Evolutionary conservation across 805 yeast genomes (phyloP), one percentile per base, ranked within the genome.

Genomic region (Ogataea populi-albae): DNA sequence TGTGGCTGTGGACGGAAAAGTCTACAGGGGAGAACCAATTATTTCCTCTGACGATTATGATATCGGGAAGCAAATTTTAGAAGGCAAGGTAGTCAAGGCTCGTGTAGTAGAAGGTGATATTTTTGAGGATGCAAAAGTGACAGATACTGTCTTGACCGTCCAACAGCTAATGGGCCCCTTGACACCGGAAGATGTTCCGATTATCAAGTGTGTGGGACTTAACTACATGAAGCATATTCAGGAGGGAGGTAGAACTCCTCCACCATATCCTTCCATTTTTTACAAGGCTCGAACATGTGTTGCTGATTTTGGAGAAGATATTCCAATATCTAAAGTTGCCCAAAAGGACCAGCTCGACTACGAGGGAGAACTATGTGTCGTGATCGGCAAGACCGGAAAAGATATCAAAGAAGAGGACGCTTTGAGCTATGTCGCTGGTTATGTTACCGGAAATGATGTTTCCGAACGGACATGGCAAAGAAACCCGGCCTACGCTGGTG

Each of bases 401-500:
- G 61, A 71, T 41, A 73, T 75, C 16, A 32, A 61, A 12, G 61
- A 50, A 14, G 65, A 55, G 14, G 60, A 71, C 14, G 79, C 79
- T 4, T 52, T 66, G 32, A 58, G 64, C 30, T 62, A 73, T 40
- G 69, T 75, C 4, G 52, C 72, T 14, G 81, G 81, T 6, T 75
- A 71, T 52, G 50, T 75, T 2, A 67, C 68, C 15, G 79, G 79
- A 4, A 72, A 76, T 52, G 81, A 75, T 49, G 72, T 75, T 7
- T 71, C 77, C 9, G 77, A 73, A 46, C 60, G 81, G 37, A 66
- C 66, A n/a, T 74, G 79, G 80, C 80, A 76, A 49, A 59, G 65
- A 31, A 62, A 67, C 32, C 59, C 32, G n/a, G 32, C 32, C 21
- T 18, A 30, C 14, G 32, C 32, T 6, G 32, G 69, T 23, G 77